A percentile compares a stretch with the other conserved stretches of the same genome.
Conservation (phyloP, 2,329 filamentous ascomycete genomes). For the Dactylellina leptospora region DNA sequence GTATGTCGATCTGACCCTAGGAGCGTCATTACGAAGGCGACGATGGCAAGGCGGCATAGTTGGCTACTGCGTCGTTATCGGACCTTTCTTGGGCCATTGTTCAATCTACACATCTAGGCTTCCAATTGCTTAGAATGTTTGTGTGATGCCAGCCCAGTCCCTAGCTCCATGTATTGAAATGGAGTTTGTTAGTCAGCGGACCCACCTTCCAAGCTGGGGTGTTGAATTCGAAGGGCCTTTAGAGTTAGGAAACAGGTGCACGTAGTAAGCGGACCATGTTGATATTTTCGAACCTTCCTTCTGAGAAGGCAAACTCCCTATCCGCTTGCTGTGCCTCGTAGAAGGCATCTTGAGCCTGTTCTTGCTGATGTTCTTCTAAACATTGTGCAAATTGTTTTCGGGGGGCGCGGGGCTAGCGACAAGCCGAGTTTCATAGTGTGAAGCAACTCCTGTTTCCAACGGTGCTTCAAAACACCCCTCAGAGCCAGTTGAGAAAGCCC, state of each 20-base stretch:
- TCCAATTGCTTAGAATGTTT: no score
- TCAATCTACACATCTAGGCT: no score
- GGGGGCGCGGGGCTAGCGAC: conserved; percentile 36
- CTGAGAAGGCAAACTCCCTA: neutral
- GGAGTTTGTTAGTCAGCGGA: conserved; percentile 10
- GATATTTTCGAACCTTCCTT: conserved; percentile 2
- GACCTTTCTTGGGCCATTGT: no score
- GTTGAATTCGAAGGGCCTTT: neutral
- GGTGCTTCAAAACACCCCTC: conserved; percentile 33
- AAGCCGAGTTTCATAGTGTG: conserved; percentile 40
- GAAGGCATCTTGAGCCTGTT: conserved; percentile 36
- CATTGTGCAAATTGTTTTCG: neutral
- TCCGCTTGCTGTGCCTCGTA: neutral
- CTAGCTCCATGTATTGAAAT: no score
- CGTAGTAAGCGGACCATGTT: neutral
- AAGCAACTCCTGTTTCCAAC: conserved; percentile 52
- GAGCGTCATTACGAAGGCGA: no score
- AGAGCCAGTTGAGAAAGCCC: neutral
- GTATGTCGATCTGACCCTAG: no score
- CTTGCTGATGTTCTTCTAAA: conserved; percentile 26
- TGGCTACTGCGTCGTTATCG: no score
- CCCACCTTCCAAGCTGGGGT: conserved; percentile 2
- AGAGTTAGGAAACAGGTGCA: neutral
- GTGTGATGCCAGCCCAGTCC: no score
- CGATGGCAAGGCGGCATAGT: no score